Percentiles rank a stretch among this genome's conserved stretches.
Conservation (phyloP, 139 green algal genomes). For the Picochlorum sp. region DNA sequence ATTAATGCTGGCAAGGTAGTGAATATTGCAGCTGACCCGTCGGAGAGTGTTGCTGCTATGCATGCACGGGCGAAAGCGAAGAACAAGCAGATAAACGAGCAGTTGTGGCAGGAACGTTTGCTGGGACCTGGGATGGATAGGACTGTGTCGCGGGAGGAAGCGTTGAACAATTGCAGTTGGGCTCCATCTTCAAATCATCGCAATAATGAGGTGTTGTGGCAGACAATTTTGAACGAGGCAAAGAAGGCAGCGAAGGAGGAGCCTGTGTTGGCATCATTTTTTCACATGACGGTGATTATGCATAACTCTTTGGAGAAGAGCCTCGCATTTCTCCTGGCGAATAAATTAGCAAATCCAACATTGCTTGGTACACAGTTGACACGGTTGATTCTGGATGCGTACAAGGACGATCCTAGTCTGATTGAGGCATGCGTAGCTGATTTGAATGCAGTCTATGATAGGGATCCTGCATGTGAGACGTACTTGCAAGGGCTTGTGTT, state of each 20-base stretch:
- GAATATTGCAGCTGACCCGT: not conserved
- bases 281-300: slow-evolving; percentile 89
- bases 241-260: slow-evolving; percentile 52
- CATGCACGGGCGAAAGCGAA: slow-evolving; percentile 1
- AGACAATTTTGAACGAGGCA: slow-evolving; percentile 48
- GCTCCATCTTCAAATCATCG: slow-evolving; percentile 36
- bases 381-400: slow-evolving; percentile 72
- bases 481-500: slow-evolving; percentile 80
- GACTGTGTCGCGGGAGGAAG: slow-evolving; percentile 6
- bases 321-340: slow-evolving; percentile 89
- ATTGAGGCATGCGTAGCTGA: slow-evolving; percentile 64
- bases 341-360: slow-evolving; percentile 79
- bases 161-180: slow-evolving; percentile 37
- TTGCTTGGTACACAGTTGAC: slow-evolving; percentile 90
- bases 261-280: slow-evolving; percentile 78
- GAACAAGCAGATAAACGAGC: slow-evolving; percentile 11
- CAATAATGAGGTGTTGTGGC: slow-evolving; percentile 49
- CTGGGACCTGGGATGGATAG: not conserved
- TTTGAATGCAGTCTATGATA: slow-evolving; percentile 66
- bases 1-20: not conserved
- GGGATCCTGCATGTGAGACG: slow-evolving; percentile 85
- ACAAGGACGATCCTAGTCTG: slow-evolving; percentile 39
- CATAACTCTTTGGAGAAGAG: slow-evolving; percentile 73
- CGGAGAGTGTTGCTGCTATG: not conserved
- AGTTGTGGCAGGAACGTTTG: slow-evolving; percentile 11